Base-by-base conservation (phyloP, 2,329 filamentous ascomycete species). In the Cordyceps javanica region DNA sequence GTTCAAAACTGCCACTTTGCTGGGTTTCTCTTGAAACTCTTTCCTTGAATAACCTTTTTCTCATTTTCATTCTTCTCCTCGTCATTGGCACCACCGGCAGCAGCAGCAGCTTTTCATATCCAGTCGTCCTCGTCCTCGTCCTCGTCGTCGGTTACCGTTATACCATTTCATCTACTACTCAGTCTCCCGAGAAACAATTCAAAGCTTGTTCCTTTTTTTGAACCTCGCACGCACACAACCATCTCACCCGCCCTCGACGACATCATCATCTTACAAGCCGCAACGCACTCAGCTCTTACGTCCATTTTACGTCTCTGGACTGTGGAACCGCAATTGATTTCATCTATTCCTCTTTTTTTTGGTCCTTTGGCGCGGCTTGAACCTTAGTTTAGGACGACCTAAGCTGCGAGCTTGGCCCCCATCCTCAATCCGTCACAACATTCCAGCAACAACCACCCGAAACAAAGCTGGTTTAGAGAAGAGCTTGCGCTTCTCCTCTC, bases 221-320 rank as follows among this genome's bases (percentile, higher is more conserved):
- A n/a, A n/a, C n/a, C n/a, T n/a, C n/a, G n/a, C 41, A 11, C 42
- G 28, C 52, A 46, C 53, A 55, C 48, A 48, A 30, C 39, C 51
- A 36, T 46, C 52, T 48, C 25, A 49, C 39, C 34, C n/a, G n/a
- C n/a, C 39, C 53, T 56, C 34, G 53, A 56, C 53, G 53, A 41
- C 53, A 56, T 56, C 44, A 56, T 56, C 44, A 56, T 49, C 42
- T 56, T 48, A 56, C 44, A 49, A n/a, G n/a, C n/a, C n/a, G n/a
- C n/a, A n/a, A n/a, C n/a, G n/a, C 34, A 55, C 52, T 48, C 46
- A 55, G 52, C 30, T 48, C 41, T 55, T 48, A 48, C 52, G 25
- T 21, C 7, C 21, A n/a, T n/a, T n/a, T n/a, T 38, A 41, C 52
- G 11, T 46, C 30, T 45, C 42, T 38, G 44, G 52, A 46, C 52